Conservation (phyloP, 148 eudicot genomes). For the Diospyros lotus region DNA sequence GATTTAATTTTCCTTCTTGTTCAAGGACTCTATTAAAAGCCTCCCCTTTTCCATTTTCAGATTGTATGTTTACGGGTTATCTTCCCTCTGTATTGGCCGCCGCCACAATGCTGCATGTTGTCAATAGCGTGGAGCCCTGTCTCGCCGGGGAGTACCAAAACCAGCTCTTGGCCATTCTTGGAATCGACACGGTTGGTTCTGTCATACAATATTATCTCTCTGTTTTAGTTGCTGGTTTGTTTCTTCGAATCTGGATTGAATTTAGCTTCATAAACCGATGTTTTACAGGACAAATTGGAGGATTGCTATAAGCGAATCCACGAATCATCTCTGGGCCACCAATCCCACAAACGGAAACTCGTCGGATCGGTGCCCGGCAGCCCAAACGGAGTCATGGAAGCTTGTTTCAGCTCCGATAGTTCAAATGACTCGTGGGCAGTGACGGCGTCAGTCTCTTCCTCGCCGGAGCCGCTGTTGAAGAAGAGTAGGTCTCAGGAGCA, state of each 20-base stretch:
- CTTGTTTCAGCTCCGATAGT: slow-evolving; percentile 58
- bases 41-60: slow-evolving; percentile 16
- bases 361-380: slow-evolving; percentile 49
- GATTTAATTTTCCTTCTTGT: background rate
- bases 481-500: slow-evolving; percentile 29
- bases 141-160: slow-evolving; percentile 38
- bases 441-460: slow-evolving; percentile 41
- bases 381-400: slow-evolving; percentile 61
- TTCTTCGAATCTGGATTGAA: background rate
- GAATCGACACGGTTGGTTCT: slow-evolving; percentile 46
- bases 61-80: slow-evolving; percentile 45
- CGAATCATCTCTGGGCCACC: slow-evolving; percentile 27
- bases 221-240: background rate
- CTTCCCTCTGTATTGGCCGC: slow-evolving; percentile 66
- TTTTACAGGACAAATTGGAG: slow-evolving; percentile 23
- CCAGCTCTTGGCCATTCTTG: slow-evolving; percentile 45
- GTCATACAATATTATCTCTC: background rate
- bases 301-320: slow-evolving; percentile 44
- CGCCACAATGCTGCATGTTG: slow-evolving; percentile 58
- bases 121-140: slow-evolving; percentile 44
- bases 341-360: slow-evolving; percentile 48
- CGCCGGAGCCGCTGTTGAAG: slow-evolving; percentile 51
- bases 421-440: slow-evolving; percentile 55
- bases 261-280: background rate
- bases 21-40: background rate